These are phyloP conservation scores for Melocanna baccifera DNA, from an alignment of 176 grass and related monocot genomes.

Conservation along the genomic window DNA sequence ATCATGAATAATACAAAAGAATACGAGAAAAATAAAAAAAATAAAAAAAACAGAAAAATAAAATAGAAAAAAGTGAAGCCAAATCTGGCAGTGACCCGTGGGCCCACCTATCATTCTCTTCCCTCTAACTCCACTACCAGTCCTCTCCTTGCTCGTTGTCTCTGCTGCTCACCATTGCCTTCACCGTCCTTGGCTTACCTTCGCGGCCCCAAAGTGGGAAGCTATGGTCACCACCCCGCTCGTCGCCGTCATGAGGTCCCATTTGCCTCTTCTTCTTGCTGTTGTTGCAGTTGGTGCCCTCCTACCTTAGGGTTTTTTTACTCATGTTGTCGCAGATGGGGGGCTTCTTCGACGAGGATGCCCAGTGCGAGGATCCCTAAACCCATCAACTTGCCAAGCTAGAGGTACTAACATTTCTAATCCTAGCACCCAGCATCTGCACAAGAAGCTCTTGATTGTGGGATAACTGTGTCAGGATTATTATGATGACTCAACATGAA, in stretches of 20 bases:
- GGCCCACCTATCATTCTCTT: too few relatives aligned
- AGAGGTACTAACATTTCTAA: conserved; percentile 29
- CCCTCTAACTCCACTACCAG: background rate
- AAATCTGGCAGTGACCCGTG: too few relatives aligned
- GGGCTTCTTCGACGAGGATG: conserved; percentile 35
- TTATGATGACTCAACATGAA: conserved; percentile 35
- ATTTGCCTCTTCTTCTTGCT: background rate
- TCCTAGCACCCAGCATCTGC: background rate
- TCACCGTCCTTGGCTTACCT: background rate
- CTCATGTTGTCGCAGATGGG: conserved; percentile 36
- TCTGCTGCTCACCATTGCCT: background rate
- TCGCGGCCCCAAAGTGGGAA: background rate
- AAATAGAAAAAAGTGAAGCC: too few relatives aligned
- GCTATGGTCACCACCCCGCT: conserved; percentile 9
- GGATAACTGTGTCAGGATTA: background rate
- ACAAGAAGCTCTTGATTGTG: background rate
- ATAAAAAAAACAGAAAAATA: too few relatives aligned
- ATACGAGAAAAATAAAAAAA: too few relatives aligned
- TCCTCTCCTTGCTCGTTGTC: background rate
- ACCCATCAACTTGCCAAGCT: conserved; percentile 34
- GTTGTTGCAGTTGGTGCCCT: background rate
- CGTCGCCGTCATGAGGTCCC: background rate
- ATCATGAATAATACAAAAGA: too few relatives aligned
- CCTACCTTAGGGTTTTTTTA: background rate
- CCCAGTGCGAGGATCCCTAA: conserved; percentile 47